Base-by-base conservation (phyloP, 2,329 filamentous ascomycete genomes). In the Alternaria sp. region DNA sequence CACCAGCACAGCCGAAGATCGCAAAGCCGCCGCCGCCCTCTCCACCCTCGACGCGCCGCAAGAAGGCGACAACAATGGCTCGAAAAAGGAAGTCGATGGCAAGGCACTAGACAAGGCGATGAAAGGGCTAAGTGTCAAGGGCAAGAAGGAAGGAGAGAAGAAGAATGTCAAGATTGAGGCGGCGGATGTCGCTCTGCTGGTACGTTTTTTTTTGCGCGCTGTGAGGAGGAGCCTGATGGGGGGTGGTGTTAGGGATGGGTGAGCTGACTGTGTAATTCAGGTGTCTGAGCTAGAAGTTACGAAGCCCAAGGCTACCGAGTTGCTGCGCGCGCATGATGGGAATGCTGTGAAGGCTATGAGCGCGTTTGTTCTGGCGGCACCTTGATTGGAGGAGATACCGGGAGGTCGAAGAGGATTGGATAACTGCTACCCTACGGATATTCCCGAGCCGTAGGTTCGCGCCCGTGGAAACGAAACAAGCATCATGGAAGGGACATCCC, bases 11-110 rank as follows among this genome's bases (percentile, higher is more conserved):
- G 89, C 90, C 72, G 90, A 92, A 78, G 90, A 92, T 79, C 88
- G 89, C 78, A 92, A 92, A 78, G 89, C 90, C 44, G 89, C 89
- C 39, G 88, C 88, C 6, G 90, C 90, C 29, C 85, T 93, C 59
- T 89, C 88, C 46, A 85, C 84, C 61, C 87, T 93, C 66, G 90
- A 92, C 73, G 75, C 78, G 36, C 81, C 80, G 57, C 80, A 81
- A 59, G 80, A 80, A 54, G 82, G 83, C 46, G 82, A 84, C 29
- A 72, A 84, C 29, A 72, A 77, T 17, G 72, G 78, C 3, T 77
- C 80, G 45, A 83, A 84, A 70, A 84, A 85, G 62, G 81, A 88
- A 62, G 85, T 90, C 66, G 90, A 93, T 74, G 80, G 86, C 51
- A 89, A 89, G 60, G 90, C 90, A 63, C 84, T 90, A 51, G 86